A percentile compares a stretch with the other conserved stretches of the same genome.
Conservation (phyloP, 228 moss, liverwort and hornwort genomes). For the Sphagnum magellanicum region DNA sequence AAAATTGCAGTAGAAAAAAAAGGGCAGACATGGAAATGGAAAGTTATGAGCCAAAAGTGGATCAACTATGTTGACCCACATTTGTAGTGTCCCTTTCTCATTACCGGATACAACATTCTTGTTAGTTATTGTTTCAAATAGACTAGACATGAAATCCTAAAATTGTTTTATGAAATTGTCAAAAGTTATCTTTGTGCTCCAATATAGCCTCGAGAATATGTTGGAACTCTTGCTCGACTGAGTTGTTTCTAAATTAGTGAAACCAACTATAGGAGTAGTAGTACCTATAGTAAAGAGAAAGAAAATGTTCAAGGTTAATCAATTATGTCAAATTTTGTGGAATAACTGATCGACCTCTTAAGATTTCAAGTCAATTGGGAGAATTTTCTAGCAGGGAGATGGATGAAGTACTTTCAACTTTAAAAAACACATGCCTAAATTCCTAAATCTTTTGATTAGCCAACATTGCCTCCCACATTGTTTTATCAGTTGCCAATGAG, state of each 20-base stretch:
- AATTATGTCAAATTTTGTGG: too few species aligned
- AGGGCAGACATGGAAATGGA: too few species aligned
- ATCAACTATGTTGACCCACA: conserved; percentile 19
- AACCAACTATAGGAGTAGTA: too few species aligned
- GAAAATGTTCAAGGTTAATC: too few species aligned
- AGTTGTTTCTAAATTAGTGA: neutral
- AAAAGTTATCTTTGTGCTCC: conserved; percentile 46
- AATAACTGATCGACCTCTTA: too few species aligned
- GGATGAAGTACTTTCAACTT: neutral
- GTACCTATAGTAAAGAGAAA: too few species aligned
- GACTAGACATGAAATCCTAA: conserved; percentile 30
- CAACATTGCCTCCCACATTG: conserved; percentile 82
- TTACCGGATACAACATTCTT: conserved; percentile 38
- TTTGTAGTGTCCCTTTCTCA: conserved; percentile 35
- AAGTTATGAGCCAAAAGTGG: too few species aligned
- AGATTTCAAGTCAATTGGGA: too few species aligned
- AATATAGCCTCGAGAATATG: conserved; percentile 39
- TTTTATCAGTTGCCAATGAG: conserved; percentile 77
- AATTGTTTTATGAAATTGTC: conserved; percentile 21
- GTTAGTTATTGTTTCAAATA: conserved; percentile 51
- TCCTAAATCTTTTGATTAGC: conserved; percentile 86
- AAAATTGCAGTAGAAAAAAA: too few species aligned
- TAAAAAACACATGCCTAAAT: conserved; percentile 76
- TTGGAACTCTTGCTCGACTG: conserved; percentile 17
- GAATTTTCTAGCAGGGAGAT: too few species aligned